A percentile compares a stretch with the other conserved stretches of the same genome.
Evolutionary conservation across 352 stramenopile species (phyloP).

Genomic region (Phytophthora tubulina): DNA sequence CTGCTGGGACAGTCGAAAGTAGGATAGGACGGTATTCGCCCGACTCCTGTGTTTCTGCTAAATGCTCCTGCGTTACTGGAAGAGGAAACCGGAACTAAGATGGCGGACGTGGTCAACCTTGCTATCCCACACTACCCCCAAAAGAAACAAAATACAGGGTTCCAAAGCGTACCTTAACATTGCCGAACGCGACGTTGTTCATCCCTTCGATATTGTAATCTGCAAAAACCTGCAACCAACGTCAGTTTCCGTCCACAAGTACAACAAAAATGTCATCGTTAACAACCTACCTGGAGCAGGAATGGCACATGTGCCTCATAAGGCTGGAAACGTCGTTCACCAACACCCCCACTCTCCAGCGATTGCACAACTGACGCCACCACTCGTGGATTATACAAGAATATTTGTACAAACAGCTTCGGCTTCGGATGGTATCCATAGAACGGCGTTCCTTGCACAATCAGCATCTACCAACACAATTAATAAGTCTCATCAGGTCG

Average conservation of each 20-base stretch:
- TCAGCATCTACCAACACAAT: constrained; percentile 65
- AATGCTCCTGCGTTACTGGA: constrained; percentile 62
- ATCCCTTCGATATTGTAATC: constrained; percentile 95
- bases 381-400: constrained; percentile 86
- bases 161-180: constrained; percentile 61
- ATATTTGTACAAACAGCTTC: constrained; percentile 90
- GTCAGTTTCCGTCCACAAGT: constrained; percentile 4
- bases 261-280: neutral
- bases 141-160: neutral
- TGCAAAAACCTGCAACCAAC: constrained; percentile 73
- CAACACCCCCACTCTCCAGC: constrained; percentile 86
- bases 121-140: neutral
- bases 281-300: constrained; percentile 72
- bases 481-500: neutral
- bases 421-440: constrained; percentile 87
- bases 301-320: constrained; percentile 93
- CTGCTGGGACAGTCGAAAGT: constrained; percentile 45
- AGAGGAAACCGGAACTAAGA: constrained; percentile 76
- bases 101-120: constrained; percentile 9
- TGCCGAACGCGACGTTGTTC: constrained; percentile 79
- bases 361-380: constrained; percentile 74
- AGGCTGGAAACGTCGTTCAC: constrained; percentile 79
- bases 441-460: constrained; percentile 90
- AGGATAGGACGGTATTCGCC: constrained; percentile 45
- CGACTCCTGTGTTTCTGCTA: constrained; percentile 26